phyloP scores from a whole-genome alignment of 371 early-diverging fungal species.

The Dichotomocladium elegans region DNA sequence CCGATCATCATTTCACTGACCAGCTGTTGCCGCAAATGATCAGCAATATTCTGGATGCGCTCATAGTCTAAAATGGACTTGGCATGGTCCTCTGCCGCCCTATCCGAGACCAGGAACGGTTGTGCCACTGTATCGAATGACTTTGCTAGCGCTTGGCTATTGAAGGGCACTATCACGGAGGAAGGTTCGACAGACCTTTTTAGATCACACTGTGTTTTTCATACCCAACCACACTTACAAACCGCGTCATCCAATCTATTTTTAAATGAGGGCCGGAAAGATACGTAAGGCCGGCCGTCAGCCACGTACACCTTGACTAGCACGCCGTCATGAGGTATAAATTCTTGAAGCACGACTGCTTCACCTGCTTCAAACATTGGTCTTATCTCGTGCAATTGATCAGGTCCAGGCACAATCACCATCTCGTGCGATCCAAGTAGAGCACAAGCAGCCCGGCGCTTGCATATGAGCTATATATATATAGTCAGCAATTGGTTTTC shows the following conservation, averaged over 20 bases:
- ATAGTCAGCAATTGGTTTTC: neutral
- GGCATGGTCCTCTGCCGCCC: constrained; percentile 14
- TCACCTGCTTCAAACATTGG: constrained; percentile 16
- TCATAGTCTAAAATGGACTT: constrained; percentile 21
- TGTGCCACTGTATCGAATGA: constrained; percentile 16
- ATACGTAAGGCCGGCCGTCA: constrained; percentile 32
- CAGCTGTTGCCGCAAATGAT: constrained; percentile 25
- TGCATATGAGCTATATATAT: constrained; percentile 32
- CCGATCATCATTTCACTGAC: constrained; percentile 13
- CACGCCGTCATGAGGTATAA: constrained; percentile 46
- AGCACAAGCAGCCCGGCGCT: constrained; percentile 41
- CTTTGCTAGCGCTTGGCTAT: constrained; percentile 48
- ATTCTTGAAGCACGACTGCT: constrained; percentile 42
- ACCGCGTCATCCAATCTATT: constrained; percentile 13
- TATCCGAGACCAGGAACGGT: neutral
- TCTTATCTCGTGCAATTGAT: constrained; percentile 11
- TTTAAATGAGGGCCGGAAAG: constrained; percentile 40
- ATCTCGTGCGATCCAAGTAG: constrained; percentile 43
- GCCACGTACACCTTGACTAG: constrained; percentile 46
- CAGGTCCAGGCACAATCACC: constrained; percentile 30
- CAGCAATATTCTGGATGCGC: constrained; percentile 29
- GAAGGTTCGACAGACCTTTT: neutral
- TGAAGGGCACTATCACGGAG: constrained; percentile 14
- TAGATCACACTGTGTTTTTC: neutral
- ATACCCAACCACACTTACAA: neutral